A percentile compares a stretch with the other conserved stretches of the same genome.
phyloP scores from a whole-genome alignment of 805 yeast genomes.

The Lipomyces orientalis region DNA sequence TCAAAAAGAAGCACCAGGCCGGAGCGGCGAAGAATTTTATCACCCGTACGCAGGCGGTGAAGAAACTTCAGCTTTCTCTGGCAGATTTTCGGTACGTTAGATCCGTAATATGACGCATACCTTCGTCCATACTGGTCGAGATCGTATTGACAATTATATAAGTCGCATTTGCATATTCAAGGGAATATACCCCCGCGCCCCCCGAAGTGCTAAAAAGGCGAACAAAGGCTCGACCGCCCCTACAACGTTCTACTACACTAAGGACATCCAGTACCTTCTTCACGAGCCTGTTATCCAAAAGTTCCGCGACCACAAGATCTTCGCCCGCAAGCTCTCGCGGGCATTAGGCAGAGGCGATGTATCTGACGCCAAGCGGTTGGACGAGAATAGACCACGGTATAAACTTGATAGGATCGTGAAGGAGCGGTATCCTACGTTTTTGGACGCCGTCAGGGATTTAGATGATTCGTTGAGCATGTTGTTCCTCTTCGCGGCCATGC shows the following conservation, averaged over 20 bases:
- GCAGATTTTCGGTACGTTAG: constrained; percentile 73
- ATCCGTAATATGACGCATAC: background rate
- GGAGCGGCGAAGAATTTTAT: constrained; percentile 93
- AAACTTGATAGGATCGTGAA: constrained; percentile 88
- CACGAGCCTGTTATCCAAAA: constrained; percentile 93
- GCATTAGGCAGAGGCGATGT: constrained; percentile 94
- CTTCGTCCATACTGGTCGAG: background rate
- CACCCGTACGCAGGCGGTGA: constrained; percentile 93
- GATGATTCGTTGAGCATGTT: constrained; percentile 97
- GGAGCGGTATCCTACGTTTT: constrained; percentile 93
- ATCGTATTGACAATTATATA: background rate
- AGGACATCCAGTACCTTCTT: constrained; percentile 91
- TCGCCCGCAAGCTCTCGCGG: constrained; percentile 85
- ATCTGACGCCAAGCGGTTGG: constrained; percentile 83
- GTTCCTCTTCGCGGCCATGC: constrained; percentile 91
- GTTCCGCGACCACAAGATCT: constrained; percentile 94
- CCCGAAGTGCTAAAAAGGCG: constrained; percentile 93
- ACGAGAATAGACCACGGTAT: constrained; percentile 78
- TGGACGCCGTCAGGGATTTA: constrained; percentile 88
- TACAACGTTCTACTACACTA: constrained; percentile 88
- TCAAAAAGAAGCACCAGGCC: constrained; percentile 78
- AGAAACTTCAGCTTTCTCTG: constrained; percentile 86
- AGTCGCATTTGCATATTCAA: constrained; percentile 96
- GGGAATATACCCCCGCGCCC: constrained; percentile 97
- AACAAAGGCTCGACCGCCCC: constrained; percentile 98